These are phyloP conservation scores for Eucalyptus marginata DNA, from an alignment of 345 rosid genomes.

Conservation along the genomic window DNA sequence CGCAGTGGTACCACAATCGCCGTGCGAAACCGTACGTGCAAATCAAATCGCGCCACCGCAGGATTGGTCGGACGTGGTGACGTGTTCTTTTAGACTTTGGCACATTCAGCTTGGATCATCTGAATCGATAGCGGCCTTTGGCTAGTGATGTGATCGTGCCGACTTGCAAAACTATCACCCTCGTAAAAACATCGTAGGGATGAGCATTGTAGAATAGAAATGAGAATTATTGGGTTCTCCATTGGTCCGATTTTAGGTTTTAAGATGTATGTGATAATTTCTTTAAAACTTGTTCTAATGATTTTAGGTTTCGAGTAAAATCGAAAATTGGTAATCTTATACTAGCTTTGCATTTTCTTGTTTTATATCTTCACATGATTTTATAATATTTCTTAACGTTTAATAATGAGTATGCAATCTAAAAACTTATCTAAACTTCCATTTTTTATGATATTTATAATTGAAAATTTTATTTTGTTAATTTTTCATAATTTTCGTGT, in stretches of 20 bases:
- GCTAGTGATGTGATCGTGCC: too few species aligned
- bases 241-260: fast-evolving
- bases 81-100: background rate
- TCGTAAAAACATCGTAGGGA: background rate
- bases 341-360: fast-evolving
- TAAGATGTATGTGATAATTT: fast-evolving
- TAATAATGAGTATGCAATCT: fast-evolving
- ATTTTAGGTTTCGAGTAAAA: too few species aligned
- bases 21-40: background rate
- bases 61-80: background rate
- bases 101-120: background rate
- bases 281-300: too few species aligned
- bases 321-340: fast-evolving
- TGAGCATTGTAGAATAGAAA: fast-evolving
- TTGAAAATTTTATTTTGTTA: fast-evolving
- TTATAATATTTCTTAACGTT: fast-evolving
- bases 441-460: fast-evolving
- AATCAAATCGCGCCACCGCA: background rate
- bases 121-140: background rate
- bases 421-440: fast-evolving
- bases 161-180: background rate
- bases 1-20: background rate
- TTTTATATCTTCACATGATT: fast-evolving
- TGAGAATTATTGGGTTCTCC: too few species aligned
- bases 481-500: too few species aligned